These are phyloP conservation scores for Coemansia sp. DNA, from an alignment of 192 early-diverging fungal species.

Conservation along the genomic window DNA sequence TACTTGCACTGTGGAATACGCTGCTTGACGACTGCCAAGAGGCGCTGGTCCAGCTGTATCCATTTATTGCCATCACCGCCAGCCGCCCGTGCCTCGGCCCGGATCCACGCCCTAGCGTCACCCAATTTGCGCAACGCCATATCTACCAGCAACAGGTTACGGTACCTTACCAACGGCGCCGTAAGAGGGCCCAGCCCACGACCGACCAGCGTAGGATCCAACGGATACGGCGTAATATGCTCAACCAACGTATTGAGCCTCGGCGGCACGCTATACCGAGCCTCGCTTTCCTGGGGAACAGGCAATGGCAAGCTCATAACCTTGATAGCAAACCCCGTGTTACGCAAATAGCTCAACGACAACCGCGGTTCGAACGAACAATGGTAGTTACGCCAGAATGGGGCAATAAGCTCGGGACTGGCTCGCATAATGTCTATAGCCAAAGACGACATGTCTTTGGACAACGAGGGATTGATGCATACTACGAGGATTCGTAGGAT, in stretches of 20 bases:
- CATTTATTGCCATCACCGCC: conserved; percentile 18
- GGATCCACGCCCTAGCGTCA: conserved; percentile 30
- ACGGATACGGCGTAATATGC: conserved; percentile 35
- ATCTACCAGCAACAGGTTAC: conserved; percentile 39
- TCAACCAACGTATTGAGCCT: conserved; percentile 43
- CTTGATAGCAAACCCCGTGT: conserved; percentile 42
- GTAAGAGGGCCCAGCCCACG: conserved; percentile 31
- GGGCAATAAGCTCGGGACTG: conserved; percentile 52
- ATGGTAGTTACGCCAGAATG: conserved; percentile 45
- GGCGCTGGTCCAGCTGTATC: conserved; percentile 27
- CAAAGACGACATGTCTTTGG: conserved; percentile 35
- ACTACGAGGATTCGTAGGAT: conserved; percentile 45
- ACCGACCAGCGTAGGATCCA: conserved; percentile 26
- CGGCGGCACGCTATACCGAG: conserved; percentile 22
- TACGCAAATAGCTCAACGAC: conserved; percentile 41
- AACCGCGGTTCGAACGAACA: conserved; percentile 48
- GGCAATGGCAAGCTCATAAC: conserved; percentile 39
- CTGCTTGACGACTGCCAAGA: conserved; percentile 40
- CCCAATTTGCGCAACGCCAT: conserved; percentile 43
- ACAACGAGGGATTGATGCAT: conserved; percentile 30
- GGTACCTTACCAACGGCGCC: conserved; percentile 42
- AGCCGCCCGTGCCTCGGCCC: conserved; percentile 8
- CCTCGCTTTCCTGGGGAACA: conserved; percentile 13
- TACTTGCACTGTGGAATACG: conserved; percentile 46
- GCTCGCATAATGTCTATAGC: conserved; percentile 37